Evolutionary conservation across 306 rosid species (phyloP).

Genomic region (Cucumis melo): DNA sequence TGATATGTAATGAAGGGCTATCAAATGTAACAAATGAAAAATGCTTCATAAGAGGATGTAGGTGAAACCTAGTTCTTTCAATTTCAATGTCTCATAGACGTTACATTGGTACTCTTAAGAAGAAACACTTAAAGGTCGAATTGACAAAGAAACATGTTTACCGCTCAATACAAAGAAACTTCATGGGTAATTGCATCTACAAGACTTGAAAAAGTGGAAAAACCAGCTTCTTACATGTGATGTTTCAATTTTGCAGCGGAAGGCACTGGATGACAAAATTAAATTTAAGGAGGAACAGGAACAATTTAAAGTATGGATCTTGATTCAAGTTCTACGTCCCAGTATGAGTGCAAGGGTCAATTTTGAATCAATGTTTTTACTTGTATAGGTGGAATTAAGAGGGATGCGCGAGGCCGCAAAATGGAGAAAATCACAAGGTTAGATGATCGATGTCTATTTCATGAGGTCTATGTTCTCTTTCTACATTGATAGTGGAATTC

Average conservation of each 20-base stretch:
- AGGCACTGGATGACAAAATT: slow-evolving; percentile 76
- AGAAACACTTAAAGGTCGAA: background rate
- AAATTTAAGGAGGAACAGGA: slow-evolving; percentile 77
- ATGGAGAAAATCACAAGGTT: slow-evolving; percentile 91
- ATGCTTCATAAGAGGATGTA: background rate
- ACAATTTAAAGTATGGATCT: slow-evolving; percentile 39
- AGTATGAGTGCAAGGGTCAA: background rate
- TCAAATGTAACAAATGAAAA: background rate
- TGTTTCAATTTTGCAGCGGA: slow-evolving; percentile 41
- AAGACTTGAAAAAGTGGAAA: background rate
- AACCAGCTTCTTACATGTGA: background rate
- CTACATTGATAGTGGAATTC: background rate
- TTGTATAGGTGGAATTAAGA: slow-evolving; percentile 57
- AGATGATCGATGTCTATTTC: slow-evolving; percentile 6
- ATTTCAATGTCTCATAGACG: background rate
- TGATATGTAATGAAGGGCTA: background rate
- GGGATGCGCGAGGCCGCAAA: slow-evolving; percentile 82
- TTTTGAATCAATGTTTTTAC: slow-evolving; percentile 3
- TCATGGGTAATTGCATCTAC: background rate
- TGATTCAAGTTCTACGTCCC: background rate
- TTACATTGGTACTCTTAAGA: background rate
- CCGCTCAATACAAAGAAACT: background rate
- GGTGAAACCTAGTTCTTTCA: background rate
- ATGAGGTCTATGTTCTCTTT: slow-evolving; percentile 5
- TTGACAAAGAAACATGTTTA: background rate